These are phyloP conservation scores for Stygiomarasmius scandens DNA, from an alignment of 1,284 basidiomycete species.

Conservation along the genomic window DNA sequence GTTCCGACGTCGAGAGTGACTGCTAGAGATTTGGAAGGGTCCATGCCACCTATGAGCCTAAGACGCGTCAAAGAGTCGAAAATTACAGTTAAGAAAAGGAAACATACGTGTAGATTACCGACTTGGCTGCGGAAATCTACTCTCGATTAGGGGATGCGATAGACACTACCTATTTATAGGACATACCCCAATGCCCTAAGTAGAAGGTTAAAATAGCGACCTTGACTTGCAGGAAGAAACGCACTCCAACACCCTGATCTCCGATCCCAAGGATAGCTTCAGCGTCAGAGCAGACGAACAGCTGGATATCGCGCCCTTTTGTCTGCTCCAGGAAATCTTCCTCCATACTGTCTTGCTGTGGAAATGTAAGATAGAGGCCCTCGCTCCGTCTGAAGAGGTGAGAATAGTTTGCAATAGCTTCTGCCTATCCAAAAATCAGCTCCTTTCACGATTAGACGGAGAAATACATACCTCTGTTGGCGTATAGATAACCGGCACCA, in stretches of 20 bases:
- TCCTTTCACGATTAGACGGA: background rate
- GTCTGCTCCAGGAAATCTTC: conserved; percentile 72
- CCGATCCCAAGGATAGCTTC: conserved; percentile 85
- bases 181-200: conserved; percentile 51
- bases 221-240: conserved; percentile 3
- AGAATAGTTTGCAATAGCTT: conserved; percentile 80
- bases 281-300: conserved; percentile 82
- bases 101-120: conserved; percentile 77
- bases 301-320: conserved; percentile 61
- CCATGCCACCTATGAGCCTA: conserved; percentile 79
- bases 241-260: conserved; percentile 61
- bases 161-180: background rate
- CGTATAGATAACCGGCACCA: conserved; percentile 78
- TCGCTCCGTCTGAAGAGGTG: conserved; percentile 79
- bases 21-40: conserved; percentile 68
- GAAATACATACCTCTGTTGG: conserved; percentile 55
- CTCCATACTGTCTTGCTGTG: conserved; percentile 72
- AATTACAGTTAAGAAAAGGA: background rate
- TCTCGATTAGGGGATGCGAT: no score
- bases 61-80: background rate
- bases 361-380: conserved; percentile 68
- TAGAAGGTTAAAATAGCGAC: background rate
- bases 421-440: conserved; percentile 52
- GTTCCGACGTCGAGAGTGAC: conserved; percentile 82
- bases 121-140: conserved; percentile 87